Conservation (phyloP, 1,284 basidiomycete species). For the Tilletiaria anomala region DNA sequence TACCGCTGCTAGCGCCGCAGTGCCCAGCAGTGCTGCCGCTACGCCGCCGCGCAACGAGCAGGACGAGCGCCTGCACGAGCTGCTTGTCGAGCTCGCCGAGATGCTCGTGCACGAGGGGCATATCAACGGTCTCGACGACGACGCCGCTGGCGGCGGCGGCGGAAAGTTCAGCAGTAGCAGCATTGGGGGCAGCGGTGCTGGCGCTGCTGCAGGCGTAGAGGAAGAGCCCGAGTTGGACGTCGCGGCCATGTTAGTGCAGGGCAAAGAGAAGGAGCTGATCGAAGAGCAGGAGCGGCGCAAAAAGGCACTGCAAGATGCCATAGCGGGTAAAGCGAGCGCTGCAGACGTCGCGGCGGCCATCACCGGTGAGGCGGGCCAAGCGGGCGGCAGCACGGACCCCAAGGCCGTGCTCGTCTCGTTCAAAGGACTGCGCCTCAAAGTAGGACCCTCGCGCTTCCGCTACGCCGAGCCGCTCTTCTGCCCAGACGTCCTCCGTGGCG, state of each 20-base stretch:
- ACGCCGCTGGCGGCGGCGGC: slow-evolving; percentile 5
- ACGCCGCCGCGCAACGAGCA: slow-evolving; percentile 2
- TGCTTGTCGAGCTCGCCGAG: slow-evolving; percentile 18
- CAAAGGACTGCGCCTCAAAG: slow-evolving; percentile 23
- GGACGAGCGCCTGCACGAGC: too few species aligned
- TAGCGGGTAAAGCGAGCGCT: background rate
- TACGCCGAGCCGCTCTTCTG: slow-evolving; percentile 29
- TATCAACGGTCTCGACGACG: slow-evolving; percentile 13
- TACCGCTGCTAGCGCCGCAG: background rate
- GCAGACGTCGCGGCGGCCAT: slow-evolving; percentile 3
- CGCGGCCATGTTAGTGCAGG: slow-evolving; percentile 43
- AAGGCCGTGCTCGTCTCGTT: slow-evolving; percentile 17
- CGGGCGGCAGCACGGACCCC: slow-evolving; percentile 13
- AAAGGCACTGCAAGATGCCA: slow-evolving; percentile 58
- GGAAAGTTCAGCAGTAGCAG: too few species aligned
- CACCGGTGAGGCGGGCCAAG: slow-evolving; percentile 13
- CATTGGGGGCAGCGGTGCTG: background rate
- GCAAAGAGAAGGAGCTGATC: slow-evolving; percentile 9
- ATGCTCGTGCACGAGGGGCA: slow-evolving; percentile 20
- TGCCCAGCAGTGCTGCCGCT: background rate
- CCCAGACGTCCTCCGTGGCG: too few species aligned
- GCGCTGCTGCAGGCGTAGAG: slow-evolving; percentile 45
- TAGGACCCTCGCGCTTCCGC: slow-evolving; percentile 20
- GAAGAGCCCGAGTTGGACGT: slow-evolving; percentile 51
- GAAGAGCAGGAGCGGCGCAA: slow-evolving; percentile 48